Base-by-base conservation (phyloP, 208 protist species). In the Perkinsela sp. region DNA sequence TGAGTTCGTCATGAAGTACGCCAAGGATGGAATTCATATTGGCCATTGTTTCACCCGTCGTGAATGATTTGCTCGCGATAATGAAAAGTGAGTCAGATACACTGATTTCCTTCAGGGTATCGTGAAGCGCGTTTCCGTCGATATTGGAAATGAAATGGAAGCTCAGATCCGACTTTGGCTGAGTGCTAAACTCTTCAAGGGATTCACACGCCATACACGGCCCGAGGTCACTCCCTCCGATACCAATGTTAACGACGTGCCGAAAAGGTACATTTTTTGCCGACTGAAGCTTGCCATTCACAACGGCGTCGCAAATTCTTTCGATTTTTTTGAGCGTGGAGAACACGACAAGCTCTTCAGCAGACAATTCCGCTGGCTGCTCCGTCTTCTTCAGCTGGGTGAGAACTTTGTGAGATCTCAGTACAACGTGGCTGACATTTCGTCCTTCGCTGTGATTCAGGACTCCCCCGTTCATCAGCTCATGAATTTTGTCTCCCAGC, bases 41-140 rank as follows among this genome's bases (percentile, higher is more conserved):
- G 29, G 90, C 93, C 69, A 98, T 83, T 2, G 95, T 98, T 77
- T 94, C 89, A 71, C 89, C 80, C 1, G 94, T 97, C 2, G 94
- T 97, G 74, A 97, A 97, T 0, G 94, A 97, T 78, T 97, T 97
- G 67, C 88, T 95, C 31, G 89, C 91, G 68, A 97, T 80, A 32
- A 97, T 91, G 68, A 97, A 97, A 29, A 97, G 76, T 0, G 91
- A 94, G 32, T 90, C 81, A 71, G 95, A 90, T 28, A 92, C 68
- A 72, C 94, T 76, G 29, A 94, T 74, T 28, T 76, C 67, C 69
- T 80, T 76, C 32, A 91, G 66, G 1, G 86, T 78, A 72, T 97
- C 92, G 1, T 89, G 79, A 22, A 97, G 77, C 74, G 97, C 92
- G 30, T 93, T 97, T 48, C 90, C 93, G 71, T 96, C 93, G 16